Conservation (phyloP, 2,329 filamentous ascomycete species). For the Cytospora leucostoma region DNA sequence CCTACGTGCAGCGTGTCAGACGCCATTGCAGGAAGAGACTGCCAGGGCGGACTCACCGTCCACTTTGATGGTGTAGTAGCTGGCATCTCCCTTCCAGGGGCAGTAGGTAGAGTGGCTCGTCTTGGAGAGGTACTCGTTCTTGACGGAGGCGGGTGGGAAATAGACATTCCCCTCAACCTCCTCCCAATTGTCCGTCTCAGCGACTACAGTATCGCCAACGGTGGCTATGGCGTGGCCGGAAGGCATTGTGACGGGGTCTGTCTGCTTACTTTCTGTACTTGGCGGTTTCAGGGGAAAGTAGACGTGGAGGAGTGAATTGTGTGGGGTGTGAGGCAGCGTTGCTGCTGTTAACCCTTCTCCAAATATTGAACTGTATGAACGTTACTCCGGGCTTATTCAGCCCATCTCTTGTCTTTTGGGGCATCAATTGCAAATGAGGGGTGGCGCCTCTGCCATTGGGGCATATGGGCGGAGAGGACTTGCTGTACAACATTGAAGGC, state of each 20-base stretch:
- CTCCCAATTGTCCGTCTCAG: constrained; percentile 53
- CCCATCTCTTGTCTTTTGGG: not conserved
- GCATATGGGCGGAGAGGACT: not conserved
- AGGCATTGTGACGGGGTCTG: constrained; percentile 22
- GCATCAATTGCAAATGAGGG: not conserved
- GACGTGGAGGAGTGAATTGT: not conserved
- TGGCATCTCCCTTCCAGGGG: constrained; percentile 59
- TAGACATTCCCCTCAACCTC: constrained; percentile 62
- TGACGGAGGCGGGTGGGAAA: constrained; percentile 50
- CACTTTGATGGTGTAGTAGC: constrained; percentile 56
- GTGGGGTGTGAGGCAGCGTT: not conserved
- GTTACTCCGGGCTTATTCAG: not conserved
- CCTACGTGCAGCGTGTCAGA: constrained; percentile 36
- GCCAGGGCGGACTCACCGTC: constrained; percentile 39
- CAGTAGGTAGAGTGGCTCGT: constrained; percentile 52
- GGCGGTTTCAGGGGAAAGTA: not conserved
- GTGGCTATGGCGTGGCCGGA: constrained; percentile 43
- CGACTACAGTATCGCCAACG: constrained; percentile 51
- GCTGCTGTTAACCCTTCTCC: not conserved
- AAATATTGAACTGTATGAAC: not conserved
- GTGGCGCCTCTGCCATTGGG: not conserved
- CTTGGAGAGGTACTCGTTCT: constrained; percentile 46
- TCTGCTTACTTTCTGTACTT: not conserved
- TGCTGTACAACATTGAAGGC: too few relatives aligned
- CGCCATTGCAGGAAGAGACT: not conserved